Evolutionary conservation across 352 stramenopile species (phyloP), one percentile per base, ranked within the genome.

Genomic region (Globisporangium camurandrum): DNA sequence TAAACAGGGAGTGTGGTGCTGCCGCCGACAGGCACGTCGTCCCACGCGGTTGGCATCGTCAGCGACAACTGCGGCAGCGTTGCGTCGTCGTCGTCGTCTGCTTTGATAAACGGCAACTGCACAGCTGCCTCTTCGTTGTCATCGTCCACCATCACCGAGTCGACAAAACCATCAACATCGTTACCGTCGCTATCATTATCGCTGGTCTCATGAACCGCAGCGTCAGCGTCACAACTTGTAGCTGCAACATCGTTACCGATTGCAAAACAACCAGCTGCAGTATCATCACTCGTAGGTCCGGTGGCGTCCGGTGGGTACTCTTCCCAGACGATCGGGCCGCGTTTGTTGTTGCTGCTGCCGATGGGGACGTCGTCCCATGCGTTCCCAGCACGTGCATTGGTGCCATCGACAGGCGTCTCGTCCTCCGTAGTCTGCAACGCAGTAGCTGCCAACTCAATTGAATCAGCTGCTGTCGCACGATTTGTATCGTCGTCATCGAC

Each of bases 311-410:
- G 37, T 16, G 23, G 53, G 20, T 28, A 33, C 26, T 48, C 45
- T 4, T 51, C 48, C 48, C 23, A 49, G 24, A 34, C 12, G 30
- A 7, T 34, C 30, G 30, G 1, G 14, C 30, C 30, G 30, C 30
- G 30, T 44, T 49, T 44, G 26, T 33, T 41, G 43, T 31, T 33
- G 30, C 14, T 31, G 34, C 26, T 37, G 48, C 48, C 39, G 38
- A 58, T 44, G 23, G 44, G 51, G 3, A 26, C 40, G 2, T 52
- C 51, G 40, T 53, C 51, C 51, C 51, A 57, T 14, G 51, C 42
- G 20, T 45, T 36, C 9, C 8, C 2, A 12, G 14, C 31, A 43
- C 30, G 19, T 49, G 17, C 30, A 37, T 20, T 23, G 39, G 28
- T n/a, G 24, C 41, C 23, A 34, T 31, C 20, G 14, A 55, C 28